These are phyloP conservation scores for Paragyromitra xinjiangensis DNA, from an alignment of 495 filamentous ascomycete genomes.

Conservation along the genomic window DNA sequence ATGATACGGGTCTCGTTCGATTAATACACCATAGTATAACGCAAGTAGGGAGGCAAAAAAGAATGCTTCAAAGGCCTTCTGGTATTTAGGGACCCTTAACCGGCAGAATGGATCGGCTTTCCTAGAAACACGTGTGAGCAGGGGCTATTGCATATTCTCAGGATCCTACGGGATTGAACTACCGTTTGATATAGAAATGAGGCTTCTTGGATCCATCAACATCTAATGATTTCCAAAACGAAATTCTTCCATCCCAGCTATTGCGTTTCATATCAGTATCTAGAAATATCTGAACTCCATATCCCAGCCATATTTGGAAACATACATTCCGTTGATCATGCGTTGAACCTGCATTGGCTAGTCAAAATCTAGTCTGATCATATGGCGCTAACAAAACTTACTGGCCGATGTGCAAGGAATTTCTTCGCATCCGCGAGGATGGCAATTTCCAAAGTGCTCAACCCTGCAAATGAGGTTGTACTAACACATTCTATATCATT, in stretches of 20 bases:
- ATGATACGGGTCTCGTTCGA: constrained; percentile 65
- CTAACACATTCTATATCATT: constrained; percentile 49
- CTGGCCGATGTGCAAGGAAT: constrained; percentile 83
- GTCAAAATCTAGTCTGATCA: constrained; percentile 20
- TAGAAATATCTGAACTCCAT: neutral
- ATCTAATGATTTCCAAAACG: constrained; percentile 87
- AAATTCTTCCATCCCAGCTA: constrained; percentile 84
- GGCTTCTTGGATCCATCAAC: constrained; percentile 81
- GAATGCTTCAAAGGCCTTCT: constrained; percentile 84
- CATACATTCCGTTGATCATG: constrained; percentile 78
- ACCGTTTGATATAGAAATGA: constrained; percentile 78
- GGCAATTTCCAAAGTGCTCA: constrained; percentile 91
- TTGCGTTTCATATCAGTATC: constrained; percentile 32
- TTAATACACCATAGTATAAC: constrained; percentile 85
- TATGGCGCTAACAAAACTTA: constrained; percentile 58
- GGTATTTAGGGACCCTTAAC: constrained; percentile 87
- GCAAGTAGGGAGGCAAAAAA: constrained; percentile 85
- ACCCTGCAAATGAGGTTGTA: constrained; percentile 70
- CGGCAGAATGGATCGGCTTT: constrained; percentile 84
- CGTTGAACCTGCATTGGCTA: constrained; percentile 65
- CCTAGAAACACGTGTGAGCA: constrained; percentile 55
- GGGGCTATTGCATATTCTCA: neutral
- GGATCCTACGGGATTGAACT: constrained; percentile 19
- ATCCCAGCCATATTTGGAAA: neutral
- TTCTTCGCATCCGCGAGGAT: constrained; percentile 87